Percentiles rank a stretch among this genome's conserved stretches.
These are phyloP conservation scores for Arachis monticola DNA, from an alignment of 331 rosid genomes.

Conservation along the genomic window DNA sequence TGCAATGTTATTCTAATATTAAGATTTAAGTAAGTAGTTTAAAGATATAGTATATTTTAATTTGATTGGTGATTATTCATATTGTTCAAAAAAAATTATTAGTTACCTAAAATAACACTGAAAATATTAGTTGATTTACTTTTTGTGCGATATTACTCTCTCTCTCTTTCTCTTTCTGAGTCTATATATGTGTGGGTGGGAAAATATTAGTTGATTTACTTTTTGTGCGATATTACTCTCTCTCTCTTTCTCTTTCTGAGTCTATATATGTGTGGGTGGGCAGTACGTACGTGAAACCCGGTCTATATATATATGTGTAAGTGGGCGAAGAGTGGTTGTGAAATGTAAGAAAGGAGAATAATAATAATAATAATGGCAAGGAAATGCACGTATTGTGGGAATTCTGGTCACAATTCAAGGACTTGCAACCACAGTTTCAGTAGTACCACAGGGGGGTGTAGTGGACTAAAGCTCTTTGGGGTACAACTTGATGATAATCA, in stretches of 20 bases:
- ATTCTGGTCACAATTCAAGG: slow-evolving; percentile 66
- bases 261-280: slow-evolving; percentile 15
- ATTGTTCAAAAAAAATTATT: too few species aligned
- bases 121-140: slow-evolving; percentile 1
- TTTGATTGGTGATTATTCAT: too few species aligned
- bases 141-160: not conserved
- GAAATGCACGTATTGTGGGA: slow-evolving; percentile 69
- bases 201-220: not conserved
- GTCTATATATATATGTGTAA: not conserved
- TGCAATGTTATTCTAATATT: too few species aligned
- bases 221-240: not conserved
- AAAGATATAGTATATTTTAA: too few species aligned
- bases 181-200: slow-evolving; percentile 16
- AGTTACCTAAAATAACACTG: too few species aligned
- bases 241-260: not conserved
- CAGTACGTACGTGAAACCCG: not conserved
- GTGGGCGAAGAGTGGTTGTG: not conserved
- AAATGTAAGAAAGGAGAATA: slow-evolving; percentile 1
- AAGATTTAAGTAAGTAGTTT: too few species aligned
- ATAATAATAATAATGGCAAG: slow-evolving; percentile 42
- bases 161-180: not conserved
- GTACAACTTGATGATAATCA: slow-evolving; percentile 42
- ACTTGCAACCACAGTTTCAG: slow-evolving; percentile 43
- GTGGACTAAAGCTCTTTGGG: slow-evolving; percentile 50
- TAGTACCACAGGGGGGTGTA: slow-evolving; percentile 6